Evolutionary conservation across 129 eudicot species (phyloP), one percentile per base, ranked within the genome.

Genomic region (Cynara cardunculus): DNA sequence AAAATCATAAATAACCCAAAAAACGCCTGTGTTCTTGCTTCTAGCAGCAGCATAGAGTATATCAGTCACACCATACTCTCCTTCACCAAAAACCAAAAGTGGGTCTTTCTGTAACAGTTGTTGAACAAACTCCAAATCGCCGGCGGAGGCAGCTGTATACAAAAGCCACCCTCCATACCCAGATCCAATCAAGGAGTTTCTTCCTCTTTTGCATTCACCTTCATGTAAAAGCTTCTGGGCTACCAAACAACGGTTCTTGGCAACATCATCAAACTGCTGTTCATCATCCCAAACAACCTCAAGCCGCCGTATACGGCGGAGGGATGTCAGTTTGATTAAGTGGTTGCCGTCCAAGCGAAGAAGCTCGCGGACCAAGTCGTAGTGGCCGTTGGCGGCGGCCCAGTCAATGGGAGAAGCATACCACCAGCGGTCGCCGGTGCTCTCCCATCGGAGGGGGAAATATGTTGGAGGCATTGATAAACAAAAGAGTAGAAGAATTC

Each of bases 361-460:
- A 53, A 95, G 97, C 87, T 95, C 96, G 5, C 97, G 87, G 68
- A 95, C 99, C 71, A 95, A 78, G 61, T 95, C 99, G 69, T 92
- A 95, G 83, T 95, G 97, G 25, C 99, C 99, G 78, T 95, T 95
- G 11, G 99, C 99, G 5, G 99, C 97, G 0, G 99, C 99, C 86
- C 88, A 95, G 22, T 95, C 99, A 26, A 95, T 89, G n/a, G 99
- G 99, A 39, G 97, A 87, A 19, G 94, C 99, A 27, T 87, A 95
- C 99, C 99, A 95, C 99, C 99, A 95, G 19, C 90, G 97, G 67
- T 95, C 99, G 8, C 99, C 99, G 9, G 99, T 95, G 86, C 99
- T 92, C 82, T 92, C 97, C 99, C 99, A 95, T 13, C 97, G 65
- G 10, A 95, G 93, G 4, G 99, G 97, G 62, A 95, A 95, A 83